A percentile compares a stretch with the other conserved stretches of the same genome.
phyloP scores from a whole-genome alignment of 768 basidiomycete species.

The Leucocoprinus birnbaumii region DNA sequence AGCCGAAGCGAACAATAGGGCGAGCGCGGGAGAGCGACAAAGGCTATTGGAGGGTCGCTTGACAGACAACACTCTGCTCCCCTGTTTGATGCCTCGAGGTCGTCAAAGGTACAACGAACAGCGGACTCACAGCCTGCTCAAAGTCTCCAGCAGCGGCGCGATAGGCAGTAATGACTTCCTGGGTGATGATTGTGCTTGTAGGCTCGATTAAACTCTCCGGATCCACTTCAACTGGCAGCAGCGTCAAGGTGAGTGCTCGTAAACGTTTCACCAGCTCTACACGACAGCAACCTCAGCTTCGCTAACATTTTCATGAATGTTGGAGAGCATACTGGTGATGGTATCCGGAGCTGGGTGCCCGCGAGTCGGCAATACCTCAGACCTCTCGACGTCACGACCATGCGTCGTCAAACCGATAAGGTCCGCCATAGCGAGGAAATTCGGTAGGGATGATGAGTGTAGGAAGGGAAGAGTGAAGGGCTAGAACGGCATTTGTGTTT shows the following conservation, averaged over 20 bases:
- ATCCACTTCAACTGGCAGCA: constrained; percentile 17
- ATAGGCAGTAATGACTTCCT: constrained; percentile 59
- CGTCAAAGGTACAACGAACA: constrained; percentile 72
- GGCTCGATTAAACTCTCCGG: constrained; percentile 57
- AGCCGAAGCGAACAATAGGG: not conserved
- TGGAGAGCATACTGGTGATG: constrained; percentile 58
- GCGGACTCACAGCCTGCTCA: constrained; percentile 62
- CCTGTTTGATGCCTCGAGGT: constrained; percentile 87
- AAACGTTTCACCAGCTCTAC: constrained; percentile 14
- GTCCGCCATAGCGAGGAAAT: constrained; percentile 27
- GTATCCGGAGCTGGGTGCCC: constrained; percentile 66
- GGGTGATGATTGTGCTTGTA: constrained; percentile 83
- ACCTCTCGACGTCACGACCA: constrained; percentile 36
- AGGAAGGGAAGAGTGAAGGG: not conserved
- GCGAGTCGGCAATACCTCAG: constrained; percentile 40
- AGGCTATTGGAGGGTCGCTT: not conserved
- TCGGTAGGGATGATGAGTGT: not conserved
- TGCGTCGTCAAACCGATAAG: constrained; percentile 18
- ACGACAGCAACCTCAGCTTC: not conserved
- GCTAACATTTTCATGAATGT: not conserved
- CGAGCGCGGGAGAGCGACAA: not conserved
- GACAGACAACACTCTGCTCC: constrained; percentile 41
- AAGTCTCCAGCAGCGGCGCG: constrained; percentile 85
- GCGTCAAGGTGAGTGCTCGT: constrained; percentile 14
- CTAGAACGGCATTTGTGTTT: no score